Evolutionary conservation across 805 yeast species (phyloP), one percentile per base, ranked within the genome.

Genomic region (Kodamaea nitidulidarum): DNA sequence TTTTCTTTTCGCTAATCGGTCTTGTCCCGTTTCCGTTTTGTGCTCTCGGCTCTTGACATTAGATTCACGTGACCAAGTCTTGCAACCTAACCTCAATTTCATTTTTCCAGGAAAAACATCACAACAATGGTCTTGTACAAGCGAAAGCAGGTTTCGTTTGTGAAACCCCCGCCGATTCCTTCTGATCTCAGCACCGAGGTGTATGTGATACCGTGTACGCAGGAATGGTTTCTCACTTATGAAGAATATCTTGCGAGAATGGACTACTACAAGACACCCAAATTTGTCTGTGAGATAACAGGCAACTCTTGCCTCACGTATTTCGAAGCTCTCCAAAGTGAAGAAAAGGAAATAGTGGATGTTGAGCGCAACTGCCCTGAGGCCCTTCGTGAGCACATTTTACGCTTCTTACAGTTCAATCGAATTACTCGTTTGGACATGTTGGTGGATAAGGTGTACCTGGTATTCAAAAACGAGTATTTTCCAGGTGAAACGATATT

Each of bases 221-320:
- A 81, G 38, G 98, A 91, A 66, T 91, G 95, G 88, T 93, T 88
- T 58, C 49, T 67, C 10, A 67, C 70, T 4, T 91, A 93, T 58
- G 86, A 83, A 39, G 88, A 81, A 7, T 91, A 87, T 52, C 65
- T 93, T 35, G 63, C 63, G 15, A 65, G 91, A 40, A 63, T 84
- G 69, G 88, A 84, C 57, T 84, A 82, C 60, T 85, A 84, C 58
- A 73, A 73, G 43, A 71, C 76, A 36, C 80, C 79, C 49, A 85
- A 87, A 58, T 93, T 93, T 63, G 93, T 88, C 9, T 93, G 98
- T 65, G 98, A 93, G 62, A 84, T 91, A 35, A 87, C 97, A 0
- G 98, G 98, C 10, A 86, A 88, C 52, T 83, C 96, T 12, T 84
- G 95, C 52, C 71, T 91, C 42, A 87, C 96, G 1, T 93, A 76